Evolutionary conservation across 2,329 filamentous ascomycete genomes (phyloP).

Genomic region (Aspergillus arachidicola): DNA sequence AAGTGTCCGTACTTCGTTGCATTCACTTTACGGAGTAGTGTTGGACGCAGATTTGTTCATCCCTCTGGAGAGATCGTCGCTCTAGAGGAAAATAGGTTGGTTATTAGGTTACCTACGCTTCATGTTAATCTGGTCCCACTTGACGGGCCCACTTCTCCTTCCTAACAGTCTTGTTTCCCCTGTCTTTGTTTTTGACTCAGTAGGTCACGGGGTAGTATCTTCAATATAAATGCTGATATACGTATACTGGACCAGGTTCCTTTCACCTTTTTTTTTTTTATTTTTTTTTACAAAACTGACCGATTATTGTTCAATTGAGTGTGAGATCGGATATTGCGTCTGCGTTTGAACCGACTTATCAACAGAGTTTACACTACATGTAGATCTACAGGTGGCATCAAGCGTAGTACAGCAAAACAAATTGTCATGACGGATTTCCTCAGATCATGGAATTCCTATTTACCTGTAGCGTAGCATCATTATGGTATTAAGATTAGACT

Average conservation of each 20-base stretch:
- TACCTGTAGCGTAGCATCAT: slow-evolving; percentile 17
- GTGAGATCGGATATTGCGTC: background rate
- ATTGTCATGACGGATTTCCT: background rate
- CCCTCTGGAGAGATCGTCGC: background rate
- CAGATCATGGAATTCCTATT: slow-evolving; percentile 9
- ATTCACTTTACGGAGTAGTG: too few relatives aligned
- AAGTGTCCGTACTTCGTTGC: too few relatives aligned
- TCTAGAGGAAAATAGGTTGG: background rate
- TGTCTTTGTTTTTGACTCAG: background rate
- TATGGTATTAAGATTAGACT: slow-evolving; percentile 17
- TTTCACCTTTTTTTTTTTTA: background rate
- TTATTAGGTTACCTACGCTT: background rate
- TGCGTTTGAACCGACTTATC: background rate
- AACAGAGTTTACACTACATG: background rate
- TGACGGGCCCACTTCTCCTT: background rate
- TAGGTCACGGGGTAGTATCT: background rate
- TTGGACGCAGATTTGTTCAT: too few relatives aligned
- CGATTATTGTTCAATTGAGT: background rate
- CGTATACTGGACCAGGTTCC: background rate
- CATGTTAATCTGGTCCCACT: background rate
- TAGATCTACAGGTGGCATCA: background rate
- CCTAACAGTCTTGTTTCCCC: background rate
- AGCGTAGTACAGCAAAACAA: too few relatives aligned
- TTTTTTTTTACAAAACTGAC: background rate
- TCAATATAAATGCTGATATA: background rate